These are phyloP conservation scores for Apiospora arundinis DNA, from an alignment of 2,329 filamentous ascomycete species.

Conservation along the genomic window DNA sequence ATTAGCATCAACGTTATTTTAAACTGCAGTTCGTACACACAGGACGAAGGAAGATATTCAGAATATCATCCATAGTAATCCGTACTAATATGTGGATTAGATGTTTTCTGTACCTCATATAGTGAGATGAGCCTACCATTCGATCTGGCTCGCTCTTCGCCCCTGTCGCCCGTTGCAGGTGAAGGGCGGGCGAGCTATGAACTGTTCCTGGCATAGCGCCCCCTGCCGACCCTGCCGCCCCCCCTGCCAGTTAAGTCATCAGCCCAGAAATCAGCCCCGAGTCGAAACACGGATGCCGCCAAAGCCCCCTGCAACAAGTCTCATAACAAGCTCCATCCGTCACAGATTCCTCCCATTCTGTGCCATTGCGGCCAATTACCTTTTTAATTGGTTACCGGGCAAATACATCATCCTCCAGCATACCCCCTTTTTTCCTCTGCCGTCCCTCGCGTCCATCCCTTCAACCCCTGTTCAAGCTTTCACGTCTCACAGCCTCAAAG, in stretches of 20 bases:
- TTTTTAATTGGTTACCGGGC: constrained; percentile 12
- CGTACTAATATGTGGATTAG: too few species aligned
- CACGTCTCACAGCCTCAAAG: constrained; percentile 1
- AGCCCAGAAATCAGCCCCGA: background rate
- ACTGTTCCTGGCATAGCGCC: constrained; percentile 6
- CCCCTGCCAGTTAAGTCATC: background rate
- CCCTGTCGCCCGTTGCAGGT: background rate
- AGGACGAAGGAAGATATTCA: too few species aligned
- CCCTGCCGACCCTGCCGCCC: background rate
- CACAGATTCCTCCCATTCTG: background rate
- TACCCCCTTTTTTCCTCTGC: background rate
- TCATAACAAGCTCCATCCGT: constrained; percentile 14
- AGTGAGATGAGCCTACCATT: too few species aligned
- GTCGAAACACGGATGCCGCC: constrained; percentile 20
- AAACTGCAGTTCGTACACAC: too few species aligned
- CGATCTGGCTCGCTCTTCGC: background rate
- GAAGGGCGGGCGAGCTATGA: constrained; percentile 8
- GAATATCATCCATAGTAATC: too few species aligned
- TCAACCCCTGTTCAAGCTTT: background rate
- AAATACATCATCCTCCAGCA: background rate
- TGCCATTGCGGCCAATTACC: background rate
- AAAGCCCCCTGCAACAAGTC: constrained; percentile 15
- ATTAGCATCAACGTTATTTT: background rate
- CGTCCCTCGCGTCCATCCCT: background rate
- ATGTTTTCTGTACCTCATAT: background rate